Evolutionary conservation across 768 basidiomycete species (phyloP).

Genomic region (Trametes coccinea): DNA sequence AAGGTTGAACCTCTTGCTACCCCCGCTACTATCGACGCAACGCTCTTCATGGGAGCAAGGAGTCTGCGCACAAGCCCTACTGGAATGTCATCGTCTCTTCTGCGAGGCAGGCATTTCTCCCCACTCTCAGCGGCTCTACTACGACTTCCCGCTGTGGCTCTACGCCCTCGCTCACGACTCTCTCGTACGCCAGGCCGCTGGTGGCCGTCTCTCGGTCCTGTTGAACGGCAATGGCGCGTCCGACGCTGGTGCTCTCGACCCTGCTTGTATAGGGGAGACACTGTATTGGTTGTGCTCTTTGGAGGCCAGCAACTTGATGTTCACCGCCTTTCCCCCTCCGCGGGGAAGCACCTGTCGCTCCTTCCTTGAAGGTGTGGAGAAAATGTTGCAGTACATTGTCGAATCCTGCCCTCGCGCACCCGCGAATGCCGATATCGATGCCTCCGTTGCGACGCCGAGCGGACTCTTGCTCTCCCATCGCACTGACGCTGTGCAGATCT

Average conservation of each 20-base stretch:
- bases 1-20: slow-evolving; percentile 11
- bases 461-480: slow-evolving; percentile 21
- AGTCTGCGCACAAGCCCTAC: slow-evolving; percentile 23
- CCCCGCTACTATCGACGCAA: slow-evolving; percentile 20
- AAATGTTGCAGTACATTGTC: slow-evolving; percentile 23
- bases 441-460: not conserved
- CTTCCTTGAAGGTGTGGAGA: slow-evolving; percentile 10
- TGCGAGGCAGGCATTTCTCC: not conserved
- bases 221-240: slow-evolving; percentile 23
- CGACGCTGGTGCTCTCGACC: slow-evolving; percentile 21
- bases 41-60: slow-evolving; percentile 30
- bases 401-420: slow-evolving; percentile 20
- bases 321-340: not conserved
- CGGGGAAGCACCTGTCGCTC: not conserved
- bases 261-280: slow-evolving; percentile 24
- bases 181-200: slow-evolving; percentile 19
- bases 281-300: slow-evolving; percentile 15
- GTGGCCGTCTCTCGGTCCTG: slow-evolving; percentile 19
- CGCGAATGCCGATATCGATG: not conserved
- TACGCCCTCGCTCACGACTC: slow-evolving; percentile 23
- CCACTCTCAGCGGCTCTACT: not conserved
- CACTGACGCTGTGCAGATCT: slow-evolving; percentile 21
- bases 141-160: slow-evolving; percentile 17
- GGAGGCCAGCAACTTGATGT: not conserved
- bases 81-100: slow-evolving; percentile 17